Evolutionary conservation across 805 yeast species (phyloP).

Genomic region (Ogataea haglerorum): DNA sequence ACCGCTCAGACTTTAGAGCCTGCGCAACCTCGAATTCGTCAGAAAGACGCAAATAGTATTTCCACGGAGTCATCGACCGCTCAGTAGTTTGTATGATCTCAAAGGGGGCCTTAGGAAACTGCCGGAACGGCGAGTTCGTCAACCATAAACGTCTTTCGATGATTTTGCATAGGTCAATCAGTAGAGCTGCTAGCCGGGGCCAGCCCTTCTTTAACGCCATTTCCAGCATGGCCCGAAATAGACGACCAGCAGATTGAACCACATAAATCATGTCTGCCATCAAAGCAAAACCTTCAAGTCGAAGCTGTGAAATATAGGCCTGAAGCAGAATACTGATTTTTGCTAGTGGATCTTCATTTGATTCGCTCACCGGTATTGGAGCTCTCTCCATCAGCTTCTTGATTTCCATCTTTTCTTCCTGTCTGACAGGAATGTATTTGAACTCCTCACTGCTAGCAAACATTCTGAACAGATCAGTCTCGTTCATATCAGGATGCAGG

Average conservation of each 20-base stretch:
- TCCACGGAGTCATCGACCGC: slow-evolving; percentile 79
- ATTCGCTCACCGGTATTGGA: slow-evolving; percentile 84
- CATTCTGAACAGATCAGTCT: slow-evolving; percentile 71
- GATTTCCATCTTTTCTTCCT: slow-evolving; percentile 78
- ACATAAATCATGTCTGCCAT: slow-evolving; percentile 91
- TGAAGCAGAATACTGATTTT: slow-evolving; percentile 81
- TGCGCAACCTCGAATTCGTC: slow-evolving; percentile 77
- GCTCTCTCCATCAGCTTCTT: slow-evolving; percentile 63
- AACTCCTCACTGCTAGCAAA: slow-evolving; percentile 86
- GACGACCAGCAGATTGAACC: slow-evolving; percentile 88
- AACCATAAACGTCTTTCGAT: slow-evolving; percentile 82
- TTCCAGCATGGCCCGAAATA: slow-evolving; percentile 82
- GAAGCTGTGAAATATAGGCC: slow-evolving; percentile 75
- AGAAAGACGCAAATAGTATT: slow-evolving; percentile 61
- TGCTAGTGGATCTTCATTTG: slow-evolving; percentile 64
- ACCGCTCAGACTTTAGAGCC: slow-evolving; percentile 68
- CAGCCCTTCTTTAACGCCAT: slow-evolving; percentile 67
- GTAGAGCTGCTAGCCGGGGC: slow-evolving; percentile 56
- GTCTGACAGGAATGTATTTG: slow-evolving; percentile 75
- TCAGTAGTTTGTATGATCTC: slow-evolving; percentile 76
- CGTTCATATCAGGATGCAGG: slow-evolving; percentile 60
- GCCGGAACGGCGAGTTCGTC: slow-evolving; percentile 81
- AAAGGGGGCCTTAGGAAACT: slow-evolving; percentile 65
- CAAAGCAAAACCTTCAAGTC: slow-evolving; percentile 83
- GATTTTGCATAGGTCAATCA: slow-evolving; percentile 71